Evolutionary conservation across 352 stramenopile genomes (phyloP), one percentile per base, ranked within the genome.

Genomic region (Globisporangium emineosum): DNA sequence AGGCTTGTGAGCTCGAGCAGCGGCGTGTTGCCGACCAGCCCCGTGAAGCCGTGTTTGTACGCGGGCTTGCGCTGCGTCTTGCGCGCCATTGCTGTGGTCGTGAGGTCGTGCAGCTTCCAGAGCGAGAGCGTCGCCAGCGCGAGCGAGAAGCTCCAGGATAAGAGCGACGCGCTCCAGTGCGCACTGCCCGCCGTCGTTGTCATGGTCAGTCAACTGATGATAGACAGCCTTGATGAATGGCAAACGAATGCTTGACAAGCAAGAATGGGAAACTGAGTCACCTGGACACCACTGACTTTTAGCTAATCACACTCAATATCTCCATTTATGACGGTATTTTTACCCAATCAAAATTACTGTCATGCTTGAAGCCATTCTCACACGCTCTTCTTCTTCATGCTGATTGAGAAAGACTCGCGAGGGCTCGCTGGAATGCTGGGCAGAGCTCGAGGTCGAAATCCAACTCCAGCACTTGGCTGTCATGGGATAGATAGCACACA

Each of bases 21-120:
- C 15, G 94, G 94, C 25, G 96, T 99, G 65, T 97, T 92, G 42
- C 94, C 94, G 52, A 99, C 86, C 23, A 98, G 69, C 9, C 87
- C 89, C 42, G 92, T 80, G 59, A 98, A 97, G 23, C 81, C 84
- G 29, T 77, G 64, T 17, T 67, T 69, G 47, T 75, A 71, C 45
- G 29, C 13, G 19, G 35, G 69, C 65, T 64, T 71, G 64, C 43
- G 71, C 40, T 57, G 50, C 27, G 56, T 73, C 71, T 47, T 73
- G 67, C 19, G 15, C 43, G 65, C 29, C 6, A 43, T 29, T 7
- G 52, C 55, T n/a, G 19, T 33, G 7, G 64, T 56, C 23, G 66
- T 60, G 15, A 93, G 60, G 45, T 93, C 80, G 53, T 85, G 49
- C 19, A 82, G 62, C 65, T 93, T 93, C 84, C 81, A 91, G 15